These are phyloP conservation scores for Podaxis rugospora DNA, from an alignment of 768 basidiomycete species.

Conservation along the genomic window DNA sequence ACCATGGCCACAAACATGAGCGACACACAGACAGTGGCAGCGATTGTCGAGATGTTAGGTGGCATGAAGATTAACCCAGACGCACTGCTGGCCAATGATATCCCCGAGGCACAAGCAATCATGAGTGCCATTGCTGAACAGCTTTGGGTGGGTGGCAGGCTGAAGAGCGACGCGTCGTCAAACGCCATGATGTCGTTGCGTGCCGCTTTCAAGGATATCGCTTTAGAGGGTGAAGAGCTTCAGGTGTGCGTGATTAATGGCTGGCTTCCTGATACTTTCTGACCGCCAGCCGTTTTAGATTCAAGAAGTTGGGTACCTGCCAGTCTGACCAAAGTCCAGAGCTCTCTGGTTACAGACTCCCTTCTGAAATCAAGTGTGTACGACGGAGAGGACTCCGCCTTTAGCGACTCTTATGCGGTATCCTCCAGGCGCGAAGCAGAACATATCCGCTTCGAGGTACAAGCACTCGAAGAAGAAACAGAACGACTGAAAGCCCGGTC, in stretches of 20 bases:
- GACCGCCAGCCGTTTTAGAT: not conserved
- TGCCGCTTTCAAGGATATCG: conserved; percentile 23
- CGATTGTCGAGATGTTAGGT: conserved; percentile 23
- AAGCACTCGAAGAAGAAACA: conserved; percentile 23
- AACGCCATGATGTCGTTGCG: not conserved
- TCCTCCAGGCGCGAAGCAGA: conserved; percentile 20
- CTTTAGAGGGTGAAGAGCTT: conserved; percentile 26
- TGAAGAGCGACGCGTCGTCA: not conserved
- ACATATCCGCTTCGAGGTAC: conserved; percentile 21
- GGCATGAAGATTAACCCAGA: conserved; percentile 22
- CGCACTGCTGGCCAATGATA: conserved; percentile 28
- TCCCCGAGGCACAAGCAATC: conserved; percentile 26
- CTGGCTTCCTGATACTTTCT: not conserved
- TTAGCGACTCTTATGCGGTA: not conserved
- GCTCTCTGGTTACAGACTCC: not conserved
- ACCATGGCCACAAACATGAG: not conserved
- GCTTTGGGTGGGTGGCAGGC: conserved; percentile 10
- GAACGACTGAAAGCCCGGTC: conserved; percentile 23
- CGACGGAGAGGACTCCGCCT: not conserved
- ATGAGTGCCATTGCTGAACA: conserved; percentile 31
- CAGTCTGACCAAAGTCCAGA: not conserved
- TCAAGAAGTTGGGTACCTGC: not conserved
- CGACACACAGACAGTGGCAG: not conserved
- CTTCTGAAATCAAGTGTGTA: not conserved
- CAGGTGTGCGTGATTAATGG: conserved; percentile 18